These are phyloP conservation scores for Trifolium pratense DNA, from an alignment of 306 rosid species.

Conservation along the genomic window DNA sequence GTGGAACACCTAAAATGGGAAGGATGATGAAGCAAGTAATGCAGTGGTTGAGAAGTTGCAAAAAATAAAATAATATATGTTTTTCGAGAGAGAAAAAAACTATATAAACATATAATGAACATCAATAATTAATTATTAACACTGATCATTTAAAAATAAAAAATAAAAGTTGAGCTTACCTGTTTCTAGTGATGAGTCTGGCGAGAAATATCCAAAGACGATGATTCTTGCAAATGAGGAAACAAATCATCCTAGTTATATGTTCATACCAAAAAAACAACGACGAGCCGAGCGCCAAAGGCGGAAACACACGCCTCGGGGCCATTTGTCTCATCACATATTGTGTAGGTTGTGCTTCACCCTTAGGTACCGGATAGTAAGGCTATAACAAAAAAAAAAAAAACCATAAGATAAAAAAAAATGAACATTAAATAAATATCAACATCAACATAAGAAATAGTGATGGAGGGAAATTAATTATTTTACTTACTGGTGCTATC, in stretches of 20 bases:
- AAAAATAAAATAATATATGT: background rate
- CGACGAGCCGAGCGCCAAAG: constrained; percentile 72
- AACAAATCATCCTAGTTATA: constrained; percentile 76
- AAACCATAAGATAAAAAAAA: background rate
- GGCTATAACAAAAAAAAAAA: constrained; percentile 24
- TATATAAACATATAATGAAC: no score
- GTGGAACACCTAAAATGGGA: constrained; percentile 32
- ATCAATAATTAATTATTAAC: background rate
- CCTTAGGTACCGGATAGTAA: constrained; percentile 60
- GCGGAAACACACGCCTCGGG: constrained; percentile 93
- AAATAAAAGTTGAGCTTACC: constrained; percentile 47
- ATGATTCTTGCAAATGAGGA: constrained; percentile 89
- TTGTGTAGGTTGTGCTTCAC: constrained; percentile 64
- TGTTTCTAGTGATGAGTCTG: constrained; percentile 81
- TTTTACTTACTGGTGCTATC: constrained; percentile 77
- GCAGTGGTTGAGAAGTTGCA: background rate
- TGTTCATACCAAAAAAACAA: constrained; percentile 96
- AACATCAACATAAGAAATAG: background rate
- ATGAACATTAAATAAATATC: background rate
- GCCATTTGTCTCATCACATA: constrained; percentile 86
- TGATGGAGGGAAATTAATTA: background rate
- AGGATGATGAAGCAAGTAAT: background rate
- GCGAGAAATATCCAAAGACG: constrained; percentile 79
- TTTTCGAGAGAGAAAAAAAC: no score
- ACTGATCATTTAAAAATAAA: background rate